Percentiles rank a stretch among this genome's conserved stretches.
Evolutionary conservation across 1,139 yeast genomes (phyloP).

Genomic region (Zhuliangozyma parablackwelliae): DNA sequence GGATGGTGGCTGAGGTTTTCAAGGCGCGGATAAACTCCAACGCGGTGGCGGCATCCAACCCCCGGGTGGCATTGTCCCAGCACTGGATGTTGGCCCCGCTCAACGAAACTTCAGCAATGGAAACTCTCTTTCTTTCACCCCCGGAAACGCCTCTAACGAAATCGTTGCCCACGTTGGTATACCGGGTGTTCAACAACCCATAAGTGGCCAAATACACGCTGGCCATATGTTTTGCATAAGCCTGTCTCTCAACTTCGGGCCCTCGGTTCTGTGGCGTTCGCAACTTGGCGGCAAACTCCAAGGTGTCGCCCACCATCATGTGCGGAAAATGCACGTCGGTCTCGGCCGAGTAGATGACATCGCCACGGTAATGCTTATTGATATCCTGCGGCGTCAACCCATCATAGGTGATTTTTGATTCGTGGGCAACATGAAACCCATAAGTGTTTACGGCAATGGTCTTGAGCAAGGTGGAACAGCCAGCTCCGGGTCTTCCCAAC

Average conservation of each 20-base stretch:
- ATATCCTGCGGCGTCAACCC: constrained; percentile 48
- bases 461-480: constrained; percentile 32
- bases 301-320: constrained; percentile 48
- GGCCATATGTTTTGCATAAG: constrained; percentile 40
- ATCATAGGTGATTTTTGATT: constrained; percentile 38
- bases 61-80: constrained; percentile 64
- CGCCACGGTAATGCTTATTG: constrained; percentile 42
- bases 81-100: constrained; percentile 41
- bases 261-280: constrained; percentile 40
- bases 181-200: constrained; percentile 31
- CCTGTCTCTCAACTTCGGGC: constrained; percentile 27
- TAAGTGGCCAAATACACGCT: constrained; percentile 40
- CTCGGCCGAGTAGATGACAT: constrained; percentile 50
- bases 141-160: constrained; percentile 38
- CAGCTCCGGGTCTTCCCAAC: constrained; percentile 36
- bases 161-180: constrained; percentile 35
- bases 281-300: constrained; percentile 39
- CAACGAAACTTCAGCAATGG: constrained; percentile 40
- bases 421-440: constrained; percentile 29
- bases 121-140: constrained; percentile 43
- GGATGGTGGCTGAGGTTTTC: constrained; percentile 56
- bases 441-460: constrained; percentile 33
- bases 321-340: constrained; percentile 52
- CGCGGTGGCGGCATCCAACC: constrained; percentile 58
- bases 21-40: constrained; percentile 69